Evolutionary conservation across 495 filamentous ascomycete genomes (phyloP), one percentile per base, ranked within the genome.

Genomic region (Penicillium bovifimosum): DNA sequence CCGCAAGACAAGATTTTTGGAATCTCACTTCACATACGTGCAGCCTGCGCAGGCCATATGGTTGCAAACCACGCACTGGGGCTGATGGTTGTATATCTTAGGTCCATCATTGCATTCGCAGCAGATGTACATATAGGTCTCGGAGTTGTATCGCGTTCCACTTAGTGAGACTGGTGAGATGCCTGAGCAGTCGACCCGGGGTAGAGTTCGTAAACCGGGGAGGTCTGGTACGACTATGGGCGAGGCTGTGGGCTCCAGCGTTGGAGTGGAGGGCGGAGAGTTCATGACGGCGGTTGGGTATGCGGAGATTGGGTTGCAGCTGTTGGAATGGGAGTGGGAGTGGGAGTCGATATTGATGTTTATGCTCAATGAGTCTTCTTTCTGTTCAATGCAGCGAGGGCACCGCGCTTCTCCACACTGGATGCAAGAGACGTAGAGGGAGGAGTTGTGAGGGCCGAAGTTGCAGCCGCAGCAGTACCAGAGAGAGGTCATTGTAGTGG

Each of bases 81-180:
- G 63, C 50, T 76, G 66, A 27, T 43, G 14, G n/a, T 67, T 49
- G 53, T 54, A 75, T 17, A 72, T 47, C 45, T 76, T 75, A 0
- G 73, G 73, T 0, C 73, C 73, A 26, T 76, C 73, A 0, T 52
- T 13, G 53, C 73, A 76, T 1, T 52, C 2, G 60, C 73, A 76
- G 62, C 73, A 76, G 45, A 70, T 60, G 43, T 69, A 76, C 55
- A 70, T 54, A 42, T 63, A 53, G 2, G 56, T 53, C 1, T 35
- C 11, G 13, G 24, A 31, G 38, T 57, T 42, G 10, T 35, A 32
- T 5, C 52, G 44, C 3, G 35, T 45, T 26, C 11, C 32, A 20
- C 7, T 36, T 31, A 20, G 41, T 14, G 28, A 50, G n/a, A 6
- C 13, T 2, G 36, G n/a, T 10, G 44, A 35, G 10, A 34, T 10